These are phyloP conservation scores for Epithele typhae DNA, from an alignment of 768 basidiomycete genomes.

Conservation along the genomic window DNA sequence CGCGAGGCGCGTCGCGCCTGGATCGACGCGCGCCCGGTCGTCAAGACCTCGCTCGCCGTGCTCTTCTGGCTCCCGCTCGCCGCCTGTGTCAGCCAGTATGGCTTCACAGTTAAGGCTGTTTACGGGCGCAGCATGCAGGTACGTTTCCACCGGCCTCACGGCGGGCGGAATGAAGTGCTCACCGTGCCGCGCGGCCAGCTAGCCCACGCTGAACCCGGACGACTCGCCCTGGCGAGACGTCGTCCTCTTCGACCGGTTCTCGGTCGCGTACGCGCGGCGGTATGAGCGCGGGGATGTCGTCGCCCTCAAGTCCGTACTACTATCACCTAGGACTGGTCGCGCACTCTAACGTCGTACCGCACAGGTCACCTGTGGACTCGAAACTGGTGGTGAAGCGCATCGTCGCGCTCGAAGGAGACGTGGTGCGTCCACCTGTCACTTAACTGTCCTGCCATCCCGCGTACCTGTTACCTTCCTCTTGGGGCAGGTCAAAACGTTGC, in stretches of 20 bases:
- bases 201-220: conserved; percentile 73
- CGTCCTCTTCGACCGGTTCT: conserved; percentile 55
- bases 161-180: neutral
- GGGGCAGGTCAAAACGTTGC: conserved; percentile 50
- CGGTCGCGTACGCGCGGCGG: conserved; percentile 30
- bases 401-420: conserved; percentile 57
- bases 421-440: conserved; percentile 20
- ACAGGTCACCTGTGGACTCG: conserved; percentile 59
- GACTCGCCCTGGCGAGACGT: conserved; percentile 57
- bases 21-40: too few relatives aligned
- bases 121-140: conserved; percentile 76
- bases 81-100: conserved; percentile 44
- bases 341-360: neutral
- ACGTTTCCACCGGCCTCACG: conserved; percentile 18
- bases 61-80: conserved; percentile 59
- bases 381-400: conserved; percentile 61
- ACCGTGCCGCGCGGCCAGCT: conserved; percentile 33
- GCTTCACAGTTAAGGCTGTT: conserved; percentile 50
- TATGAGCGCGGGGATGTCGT: conserved; percentile 61
- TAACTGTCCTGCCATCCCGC: neutral
- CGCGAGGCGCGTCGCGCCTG: too few relatives aligned
- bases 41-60: conserved; percentile 21
- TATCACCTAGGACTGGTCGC: too few relatives aligned
- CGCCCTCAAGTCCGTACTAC: conserved; percentile 47
- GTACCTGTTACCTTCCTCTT: neutral